phyloP scores from a whole-genome alignment of 306 rosid species.

The Prinsepia uniflora region DNA sequence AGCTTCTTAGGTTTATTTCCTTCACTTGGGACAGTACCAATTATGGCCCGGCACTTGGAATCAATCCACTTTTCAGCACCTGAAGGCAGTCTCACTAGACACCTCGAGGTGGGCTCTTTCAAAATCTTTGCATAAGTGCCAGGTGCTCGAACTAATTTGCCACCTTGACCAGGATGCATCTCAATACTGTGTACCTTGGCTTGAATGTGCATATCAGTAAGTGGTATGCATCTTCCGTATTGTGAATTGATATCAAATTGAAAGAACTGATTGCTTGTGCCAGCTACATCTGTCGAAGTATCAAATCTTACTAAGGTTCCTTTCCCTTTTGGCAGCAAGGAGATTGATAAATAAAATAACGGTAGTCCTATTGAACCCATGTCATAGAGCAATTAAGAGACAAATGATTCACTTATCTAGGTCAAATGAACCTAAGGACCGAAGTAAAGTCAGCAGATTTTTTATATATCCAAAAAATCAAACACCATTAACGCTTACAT shows the following conservation, averaged over 20 bases:
- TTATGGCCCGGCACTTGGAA: slow-evolving; percentile 65
- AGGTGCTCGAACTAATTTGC: slow-evolving; percentile 79
- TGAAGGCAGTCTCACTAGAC: slow-evolving; percentile 66
- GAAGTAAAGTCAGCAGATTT: neutral
- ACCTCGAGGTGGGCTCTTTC: slow-evolving; percentile 58
- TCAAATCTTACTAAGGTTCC: neutral
- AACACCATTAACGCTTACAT: neutral
- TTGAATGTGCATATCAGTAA: slow-evolving; percentile 74
- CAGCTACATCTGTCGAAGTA: slow-evolving; percentile 27
- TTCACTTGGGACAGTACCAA: slow-evolving; percentile 80
- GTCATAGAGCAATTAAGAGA: neutral
- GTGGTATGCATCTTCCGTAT: slow-evolving; percentile 84
- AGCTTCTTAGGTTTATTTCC: slow-evolving; percentile 61
- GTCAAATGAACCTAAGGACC: neutral
- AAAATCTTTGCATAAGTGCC: slow-evolving; percentile 83
- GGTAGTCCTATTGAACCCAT: too few species aligned
- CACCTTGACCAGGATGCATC: slow-evolving; percentile 82
- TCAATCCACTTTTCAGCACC: slow-evolving; percentile 65
- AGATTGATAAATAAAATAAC: neutral
- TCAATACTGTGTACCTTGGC: slow-evolving; percentile 86
- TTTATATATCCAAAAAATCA: neutral
- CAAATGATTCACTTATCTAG: neutral
- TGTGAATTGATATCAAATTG: slow-evolving; percentile 68
- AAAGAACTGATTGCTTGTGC: slow-evolving; percentile 31
- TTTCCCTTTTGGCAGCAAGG: neutral